Conservation (phyloP, 1,284 basidiomycete species). For the Cerioporus squamosus region DNA sequence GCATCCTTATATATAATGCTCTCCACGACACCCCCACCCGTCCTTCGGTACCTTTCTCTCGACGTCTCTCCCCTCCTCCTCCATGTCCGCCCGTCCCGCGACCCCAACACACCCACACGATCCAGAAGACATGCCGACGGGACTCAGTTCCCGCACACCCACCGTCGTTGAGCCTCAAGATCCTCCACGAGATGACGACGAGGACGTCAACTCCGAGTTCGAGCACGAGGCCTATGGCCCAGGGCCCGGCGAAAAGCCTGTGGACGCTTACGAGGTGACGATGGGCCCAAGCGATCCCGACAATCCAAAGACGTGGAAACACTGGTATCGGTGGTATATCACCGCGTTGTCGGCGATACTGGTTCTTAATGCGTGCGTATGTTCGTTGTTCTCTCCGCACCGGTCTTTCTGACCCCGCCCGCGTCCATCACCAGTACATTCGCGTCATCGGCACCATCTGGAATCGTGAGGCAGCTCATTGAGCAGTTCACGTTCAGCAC, state of each 20-base stretch:
- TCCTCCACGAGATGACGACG: constrained; percentile 21
- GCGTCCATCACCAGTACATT: constrained; percentile 50
- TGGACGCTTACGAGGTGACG: constrained; percentile 44
- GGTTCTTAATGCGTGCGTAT: constrained; percentile 74
- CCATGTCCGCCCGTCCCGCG: no score
- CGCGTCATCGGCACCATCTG: constrained; percentile 60
- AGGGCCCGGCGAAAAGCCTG: constrained; percentile 31
- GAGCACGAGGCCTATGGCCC: constrained; percentile 31
- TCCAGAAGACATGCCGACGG: no score
- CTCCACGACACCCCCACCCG: no score
- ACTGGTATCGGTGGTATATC: constrained; percentile 62
- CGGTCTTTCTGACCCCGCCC: background rate
- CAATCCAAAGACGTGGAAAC: constrained; percentile 65
- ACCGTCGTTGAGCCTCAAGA: constrained; percentile 15
- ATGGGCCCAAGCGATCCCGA: constrained; percentile 44
- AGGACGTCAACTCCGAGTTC: constrained; percentile 32
- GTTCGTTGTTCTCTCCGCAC: constrained; percentile 20
- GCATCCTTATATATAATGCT: no score
- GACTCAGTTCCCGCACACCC: constrained; percentile 14
- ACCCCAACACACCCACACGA: no score
- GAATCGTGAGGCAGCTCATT: constrained; percentile 50
- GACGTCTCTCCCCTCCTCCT: no score
- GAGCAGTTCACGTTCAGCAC: constrained; percentile 55
- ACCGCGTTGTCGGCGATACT: constrained; percentile 64
- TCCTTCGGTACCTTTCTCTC: no score